phyloP scores from a whole-genome alignment of 306 rosid species.

The Hippophae tibetana region DNA sequence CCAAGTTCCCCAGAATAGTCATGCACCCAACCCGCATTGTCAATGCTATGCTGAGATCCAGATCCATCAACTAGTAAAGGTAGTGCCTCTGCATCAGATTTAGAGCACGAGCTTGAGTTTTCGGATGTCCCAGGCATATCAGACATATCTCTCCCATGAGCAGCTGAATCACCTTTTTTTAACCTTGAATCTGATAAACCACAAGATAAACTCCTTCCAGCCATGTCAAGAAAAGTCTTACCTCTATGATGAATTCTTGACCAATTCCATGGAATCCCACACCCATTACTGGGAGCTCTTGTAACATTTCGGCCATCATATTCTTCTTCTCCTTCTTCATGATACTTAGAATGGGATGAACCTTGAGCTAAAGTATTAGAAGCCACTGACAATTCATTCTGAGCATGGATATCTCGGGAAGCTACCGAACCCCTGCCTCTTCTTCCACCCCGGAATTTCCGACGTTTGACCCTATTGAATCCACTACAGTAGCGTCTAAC shows the following conservation, averaged over 20 bases:
- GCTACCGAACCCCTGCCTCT: constrained; percentile 50
- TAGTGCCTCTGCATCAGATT: constrained; percentile 68
- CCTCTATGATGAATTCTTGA: constrained; percentile 93
- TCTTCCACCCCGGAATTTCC: constrained; percentile 63
- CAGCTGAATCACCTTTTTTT: constrained; percentile 48
- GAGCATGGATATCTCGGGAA: constrained; percentile 67
- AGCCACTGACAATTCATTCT: constrained; percentile 83
- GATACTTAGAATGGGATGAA: constrained; percentile 44
- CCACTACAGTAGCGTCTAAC: constrained; percentile 46
- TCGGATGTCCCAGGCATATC: constrained; percentile 65
- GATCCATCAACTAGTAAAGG: constrained; percentile 83
- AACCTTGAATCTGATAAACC: constrained; percentile 79
- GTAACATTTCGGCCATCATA: constrained; percentile 51
- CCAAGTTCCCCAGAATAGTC: constrained; percentile 90
- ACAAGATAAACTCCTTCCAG: constrained; percentile 92
- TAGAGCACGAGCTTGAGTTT: constrained; percentile 53
- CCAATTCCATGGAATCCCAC: constrained; percentile 99
- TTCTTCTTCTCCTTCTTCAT: constrained; percentile 53
- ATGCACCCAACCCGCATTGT: constrained; percentile 64
- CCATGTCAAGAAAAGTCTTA: constrained; percentile 79
- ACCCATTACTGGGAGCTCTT: constrained; percentile 81
- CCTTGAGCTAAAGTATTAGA: constrained; percentile 69
- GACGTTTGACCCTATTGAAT: constrained; percentile 58
- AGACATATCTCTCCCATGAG: constrained; percentile 51
- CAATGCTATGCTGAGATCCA: constrained; percentile 76